phyloP scores from a whole-genome alignment of 441 rosid genomes.

The Oxalis stricta region DNA sequence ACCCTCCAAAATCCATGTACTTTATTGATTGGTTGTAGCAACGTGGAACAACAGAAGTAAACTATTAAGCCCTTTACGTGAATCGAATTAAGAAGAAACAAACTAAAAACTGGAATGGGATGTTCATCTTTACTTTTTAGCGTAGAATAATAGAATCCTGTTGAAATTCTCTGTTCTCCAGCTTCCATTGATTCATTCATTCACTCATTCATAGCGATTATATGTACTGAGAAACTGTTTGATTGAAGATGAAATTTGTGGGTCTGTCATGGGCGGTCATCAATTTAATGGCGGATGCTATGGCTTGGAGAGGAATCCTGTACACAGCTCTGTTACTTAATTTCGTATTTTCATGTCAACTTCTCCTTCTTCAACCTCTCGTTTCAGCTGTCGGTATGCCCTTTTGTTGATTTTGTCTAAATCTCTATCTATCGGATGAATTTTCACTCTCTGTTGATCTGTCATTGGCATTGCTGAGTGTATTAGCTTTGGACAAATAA shows the following conservation, averaged over 20 bases:
- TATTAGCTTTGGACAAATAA: too few species aligned
- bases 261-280: conserved; percentile 24
- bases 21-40: conserved; percentile 15
- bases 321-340: conserved; percentile 49
- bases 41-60: conserved; percentile 30
- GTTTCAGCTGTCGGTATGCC: conserved; percentile 61
- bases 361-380: conserved; percentile 82
- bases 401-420: too few species aligned
- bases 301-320: conserved; percentile 59
- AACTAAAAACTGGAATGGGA: too few species aligned
- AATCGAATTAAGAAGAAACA: too few species aligned
- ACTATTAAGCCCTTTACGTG: neutral
- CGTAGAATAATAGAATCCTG: too few species aligned
- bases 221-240: conserved; percentile 4
- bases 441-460: too few species aligned
- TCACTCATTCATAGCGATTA: too few species aligned
- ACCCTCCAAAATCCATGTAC: conserved; percentile 16
- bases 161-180: too few species aligned
- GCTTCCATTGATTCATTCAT: too few species aligned
- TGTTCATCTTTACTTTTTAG: too few species aligned
- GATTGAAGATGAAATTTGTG: conserved; percentile 22
- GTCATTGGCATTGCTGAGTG: too few species aligned
- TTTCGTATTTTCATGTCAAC: conserved; percentile 69
- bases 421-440: too few species aligned
- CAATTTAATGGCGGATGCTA: conserved; percentile 51